Evolutionary conservation across 495 filamentous ascomycete genomes (phyloP).

Genomic region (Penicillium ochrochloron): DNA sequence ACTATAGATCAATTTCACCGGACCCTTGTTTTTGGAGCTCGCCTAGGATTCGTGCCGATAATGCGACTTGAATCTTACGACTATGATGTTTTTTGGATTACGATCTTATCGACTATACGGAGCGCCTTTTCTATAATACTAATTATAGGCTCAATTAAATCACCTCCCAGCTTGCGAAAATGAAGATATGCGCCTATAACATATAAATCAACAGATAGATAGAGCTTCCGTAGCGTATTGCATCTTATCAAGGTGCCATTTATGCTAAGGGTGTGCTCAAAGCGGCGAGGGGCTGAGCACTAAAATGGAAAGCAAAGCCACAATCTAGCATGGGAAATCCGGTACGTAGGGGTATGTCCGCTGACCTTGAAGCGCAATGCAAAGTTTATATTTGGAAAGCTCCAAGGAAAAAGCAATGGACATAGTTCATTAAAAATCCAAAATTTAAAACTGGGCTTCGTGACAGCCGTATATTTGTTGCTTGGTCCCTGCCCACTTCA

Average conservation of each 20-base stretch:
- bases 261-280: too few species aligned
- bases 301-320: too few species aligned
- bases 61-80: background rate
- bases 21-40: background rate
- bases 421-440: background rate
- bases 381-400: background rate
- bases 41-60: background rate
- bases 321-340: too few species aligned
- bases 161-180: background rate
- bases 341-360: background rate
- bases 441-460: background rate
- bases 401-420: background rate
- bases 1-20: background rate
- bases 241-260: too few species aligned
- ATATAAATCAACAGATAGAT: background rate
- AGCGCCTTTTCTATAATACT: background rate
- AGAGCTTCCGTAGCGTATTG: background rate
- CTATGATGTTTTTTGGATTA: background rate
- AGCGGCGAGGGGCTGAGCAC: too few species aligned
- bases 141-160: background rate
- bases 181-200: background rate
- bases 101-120: background rate
- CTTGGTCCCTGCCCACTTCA: background rate
- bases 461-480: background rate
- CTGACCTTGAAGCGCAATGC: background rate